phyloP scores from a whole-genome alignment of 495 filamentous ascomycete genomes.

The Podospora australis region DNA sequence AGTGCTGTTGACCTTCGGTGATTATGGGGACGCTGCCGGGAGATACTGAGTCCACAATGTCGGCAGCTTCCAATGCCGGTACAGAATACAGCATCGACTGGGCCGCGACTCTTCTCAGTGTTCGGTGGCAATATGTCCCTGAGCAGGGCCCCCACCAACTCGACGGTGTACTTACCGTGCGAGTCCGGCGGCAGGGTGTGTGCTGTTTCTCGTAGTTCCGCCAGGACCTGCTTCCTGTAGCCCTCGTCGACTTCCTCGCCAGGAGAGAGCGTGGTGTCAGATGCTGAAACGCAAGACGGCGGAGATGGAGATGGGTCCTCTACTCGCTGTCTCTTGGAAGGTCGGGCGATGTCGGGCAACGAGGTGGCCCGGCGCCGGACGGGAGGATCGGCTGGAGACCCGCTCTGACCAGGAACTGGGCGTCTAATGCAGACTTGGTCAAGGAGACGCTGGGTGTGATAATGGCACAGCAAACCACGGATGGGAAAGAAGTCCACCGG shows the following conservation, averaged over 20 bases:
- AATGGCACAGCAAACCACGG: too few species aligned
- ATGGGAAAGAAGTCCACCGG: too few species aligned
- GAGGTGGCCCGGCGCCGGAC: not conserved
- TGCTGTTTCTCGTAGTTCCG: not conserved
- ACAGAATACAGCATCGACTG: not conserved
- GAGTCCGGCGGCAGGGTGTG: not conserved
- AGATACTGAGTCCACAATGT: not conserved
- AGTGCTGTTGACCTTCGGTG: conserved; percentile 18
- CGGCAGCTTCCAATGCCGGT: not conserved
- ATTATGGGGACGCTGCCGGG: not conserved
- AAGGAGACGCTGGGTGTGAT: too few species aligned
- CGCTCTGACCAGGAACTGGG: too few species aligned
- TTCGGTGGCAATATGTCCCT: not conserved
- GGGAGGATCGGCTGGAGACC: not conserved
- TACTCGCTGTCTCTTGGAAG: not conserved
- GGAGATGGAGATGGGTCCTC: not conserved
- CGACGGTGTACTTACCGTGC: not conserved
- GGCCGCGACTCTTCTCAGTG: not conserved
- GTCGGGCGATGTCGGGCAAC: not conserved
- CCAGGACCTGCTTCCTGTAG: not conserved
- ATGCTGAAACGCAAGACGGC: not conserved
- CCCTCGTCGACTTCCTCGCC: not conserved
- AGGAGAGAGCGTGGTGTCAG: not conserved
- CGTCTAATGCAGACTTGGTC: too few species aligned
- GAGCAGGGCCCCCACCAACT: not conserved